Conservation (phyloP, 2,329 filamentous ascomycete species). For the Aspergillus amoenus region DNA sequence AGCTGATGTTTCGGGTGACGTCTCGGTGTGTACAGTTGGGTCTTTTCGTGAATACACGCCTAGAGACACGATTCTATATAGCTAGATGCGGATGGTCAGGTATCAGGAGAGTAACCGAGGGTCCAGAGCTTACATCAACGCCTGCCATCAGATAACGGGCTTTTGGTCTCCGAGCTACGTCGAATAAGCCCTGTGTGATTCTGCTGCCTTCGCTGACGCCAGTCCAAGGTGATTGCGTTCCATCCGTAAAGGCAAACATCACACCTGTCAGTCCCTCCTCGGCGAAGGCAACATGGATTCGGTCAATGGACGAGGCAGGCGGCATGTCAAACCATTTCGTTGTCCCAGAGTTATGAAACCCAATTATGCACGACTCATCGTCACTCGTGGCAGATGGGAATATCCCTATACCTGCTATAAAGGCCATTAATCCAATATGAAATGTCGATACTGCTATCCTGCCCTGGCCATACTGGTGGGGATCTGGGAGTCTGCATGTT, state of each 20-base stretch:
- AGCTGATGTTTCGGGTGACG: background rate
- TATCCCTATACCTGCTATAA: conserved; percentile 10
- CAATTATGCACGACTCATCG: background rate
- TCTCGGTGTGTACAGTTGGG: no score
- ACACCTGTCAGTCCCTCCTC: conserved; percentile 9
- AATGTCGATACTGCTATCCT: conserved; percentile 8
- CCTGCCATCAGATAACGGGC: conserved; percentile 3
- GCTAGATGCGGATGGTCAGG: background rate
- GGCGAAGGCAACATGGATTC: conserved; percentile 1
- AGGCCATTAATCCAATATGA: conserved; percentile 1
- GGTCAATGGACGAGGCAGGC: background rate
- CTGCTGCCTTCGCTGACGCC: background rate
- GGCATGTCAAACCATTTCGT: conserved; percentile 4
- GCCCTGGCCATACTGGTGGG: background rate
- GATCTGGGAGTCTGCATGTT: background rate
- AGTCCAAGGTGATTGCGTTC: conserved; percentile 4
- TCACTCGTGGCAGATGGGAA: background rate
- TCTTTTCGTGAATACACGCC: background rate
- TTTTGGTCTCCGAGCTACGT: background rate
- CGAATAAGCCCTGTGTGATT: background rate
- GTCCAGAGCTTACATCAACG: conserved; percentile 1
- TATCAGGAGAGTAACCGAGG: background rate
- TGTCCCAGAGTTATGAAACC: conserved; percentile 4
- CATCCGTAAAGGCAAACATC: conserved; percentile 2
- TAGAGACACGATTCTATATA: background rate